Conservation (phyloP, 352 stramenopile species). For the Globisporangium paddicum region DNA sequence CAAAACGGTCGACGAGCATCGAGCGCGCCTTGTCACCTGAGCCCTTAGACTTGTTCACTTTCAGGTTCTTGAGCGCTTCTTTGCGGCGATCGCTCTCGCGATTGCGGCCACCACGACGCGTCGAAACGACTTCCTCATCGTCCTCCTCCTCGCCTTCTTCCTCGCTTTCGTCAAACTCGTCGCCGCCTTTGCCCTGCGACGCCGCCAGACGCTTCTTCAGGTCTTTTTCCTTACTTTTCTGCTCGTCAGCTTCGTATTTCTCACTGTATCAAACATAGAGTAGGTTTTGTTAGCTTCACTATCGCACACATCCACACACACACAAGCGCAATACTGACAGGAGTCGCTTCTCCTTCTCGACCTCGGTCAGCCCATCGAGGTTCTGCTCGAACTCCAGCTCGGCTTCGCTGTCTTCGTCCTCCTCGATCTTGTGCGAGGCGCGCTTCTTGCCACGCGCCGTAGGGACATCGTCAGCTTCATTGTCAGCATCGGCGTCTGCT, state of each 20-base stretch:
- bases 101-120: slow-evolving; percentile 48
- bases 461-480: slow-evolving; percentile 41
- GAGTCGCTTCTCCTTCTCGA: slow-evolving; percentile 84
- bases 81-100: slow-evolving; percentile 72
- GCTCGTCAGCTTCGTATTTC: slow-evolving; percentile 81
- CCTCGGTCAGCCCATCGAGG: slow-evolving; percentile 64
- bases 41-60: slow-evolving; percentile 64
- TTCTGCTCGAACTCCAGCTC: slow-evolving; percentile 46
- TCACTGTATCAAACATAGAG: slow-evolving; percentile 25
- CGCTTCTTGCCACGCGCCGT: slow-evolving; percentile 31
- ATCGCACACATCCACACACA: not conserved
- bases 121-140: slow-evolving; percentile 37
- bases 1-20: slow-evolving; percentile 77
- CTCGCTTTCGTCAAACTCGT: slow-evolving; percentile 26
- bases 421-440: slow-evolving; percentile 30
- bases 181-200: slow-evolving; percentile 36
- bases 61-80: slow-evolving; percentile 73
- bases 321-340: slow-evolving; percentile 29
- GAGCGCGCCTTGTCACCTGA: slow-evolving; percentile 54
- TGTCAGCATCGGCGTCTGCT: slow-evolving; percentile 47
- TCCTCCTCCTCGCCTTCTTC: slow-evolving; percentile 33
- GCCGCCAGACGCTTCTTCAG: slow-evolving; percentile 77
- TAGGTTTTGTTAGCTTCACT: not conserved
- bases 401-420: slow-evolving; percentile 45
- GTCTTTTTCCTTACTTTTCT: slow-evolving; percentile 78